A percentile compares a stretch with the other conserved stretches of the same genome.
phyloP scores from a whole-genome alignment of 805 yeast genomes.

The Pichia ethanolica region DNA sequence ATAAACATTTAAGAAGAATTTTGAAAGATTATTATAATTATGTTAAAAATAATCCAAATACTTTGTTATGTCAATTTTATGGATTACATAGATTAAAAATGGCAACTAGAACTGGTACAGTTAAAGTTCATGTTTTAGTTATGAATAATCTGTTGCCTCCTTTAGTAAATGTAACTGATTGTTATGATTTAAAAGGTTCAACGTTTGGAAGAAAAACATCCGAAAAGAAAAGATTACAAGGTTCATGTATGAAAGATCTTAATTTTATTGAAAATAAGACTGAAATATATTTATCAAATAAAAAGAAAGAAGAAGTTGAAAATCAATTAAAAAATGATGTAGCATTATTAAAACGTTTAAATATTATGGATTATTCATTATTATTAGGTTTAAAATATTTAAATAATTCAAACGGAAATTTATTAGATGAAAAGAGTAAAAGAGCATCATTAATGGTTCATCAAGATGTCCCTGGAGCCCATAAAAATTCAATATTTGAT shows the following conservation, averaged over 20 bases:
- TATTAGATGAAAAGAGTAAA: constrained; percentile 18
- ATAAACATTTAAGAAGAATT: constrained; percentile 67
- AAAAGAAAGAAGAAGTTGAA: constrained; percentile 50
- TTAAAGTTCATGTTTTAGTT: constrained; percentile 85
- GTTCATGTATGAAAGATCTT: constrained; percentile 68
- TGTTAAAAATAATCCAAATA: constrained; percentile 77
- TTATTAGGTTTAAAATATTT: constrained; percentile 83
- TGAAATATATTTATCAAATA: constrained; percentile 68
- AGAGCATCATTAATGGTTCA: constrained; percentile 20
- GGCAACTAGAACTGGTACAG: constrained; percentile 53
- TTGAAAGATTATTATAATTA: constrained; percentile 73
- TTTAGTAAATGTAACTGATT: constrained; percentile 72
- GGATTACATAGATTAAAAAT: constrained; percentile 91
- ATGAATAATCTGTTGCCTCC: constrained; percentile 98
- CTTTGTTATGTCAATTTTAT: constrained; percentile 89
- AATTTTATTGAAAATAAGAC: constrained; percentile 74
- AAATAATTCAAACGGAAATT: constrained; percentile 38
- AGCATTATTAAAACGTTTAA: constrained; percentile 56
- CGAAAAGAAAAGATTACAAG: constrained; percentile 22
- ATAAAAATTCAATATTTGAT: constrained; percentile 15
- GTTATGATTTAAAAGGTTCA: constrained; percentile 91
- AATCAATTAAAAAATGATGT: constrained; percentile 74
- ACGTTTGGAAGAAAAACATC: constrained; percentile 68
- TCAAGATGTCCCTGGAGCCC: constrained; percentile 3
- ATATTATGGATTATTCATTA: constrained; percentile 94